Percentiles rank a stretch among this genome's conserved stretches.
phyloP scores from a whole-genome alignment of 768 basidiomycete genomes.

The Podaxis sp. region DNA sequence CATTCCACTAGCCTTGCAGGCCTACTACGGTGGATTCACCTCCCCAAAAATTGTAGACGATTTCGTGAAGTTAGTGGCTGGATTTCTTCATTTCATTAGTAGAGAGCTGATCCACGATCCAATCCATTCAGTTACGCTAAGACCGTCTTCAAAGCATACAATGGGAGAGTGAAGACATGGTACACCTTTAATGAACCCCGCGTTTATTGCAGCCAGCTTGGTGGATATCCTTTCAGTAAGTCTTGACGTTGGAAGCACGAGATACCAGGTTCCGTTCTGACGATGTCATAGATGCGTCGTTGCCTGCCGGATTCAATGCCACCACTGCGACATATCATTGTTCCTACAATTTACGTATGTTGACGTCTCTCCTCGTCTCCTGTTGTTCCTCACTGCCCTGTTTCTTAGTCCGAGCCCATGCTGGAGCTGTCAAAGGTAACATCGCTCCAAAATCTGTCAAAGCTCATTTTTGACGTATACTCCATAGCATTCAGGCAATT shows the following conservation, averaged over 20 bases:
- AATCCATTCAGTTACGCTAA: conserved; percentile 40
- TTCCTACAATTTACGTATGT: conserved; percentile 42
- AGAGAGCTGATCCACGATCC: neutral
- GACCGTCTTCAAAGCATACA: conserved; percentile 48
- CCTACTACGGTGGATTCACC: conserved; percentile 51
- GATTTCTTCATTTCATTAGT: neutral
- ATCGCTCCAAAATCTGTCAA: neutral
- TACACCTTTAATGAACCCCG: conserved; percentile 56
- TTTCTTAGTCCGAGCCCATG: conserved; percentile 44
- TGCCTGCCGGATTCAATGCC: conserved; percentile 42
- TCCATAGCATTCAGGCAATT: conserved; percentile 41
- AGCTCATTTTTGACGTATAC: neutral
- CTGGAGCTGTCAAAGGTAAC: conserved; percentile 47
- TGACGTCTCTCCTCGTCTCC: neutral
- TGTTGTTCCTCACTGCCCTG: neutral
- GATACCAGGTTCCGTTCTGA: too few species aligned
- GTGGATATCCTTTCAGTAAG: conserved; percentile 43
- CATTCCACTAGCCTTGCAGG: conserved; percentile 43
- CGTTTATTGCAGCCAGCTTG: conserved; percentile 39
- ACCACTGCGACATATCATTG: conserved; percentile 47
- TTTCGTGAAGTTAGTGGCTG: conserved; percentile 39
- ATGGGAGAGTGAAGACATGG: conserved; percentile 50
- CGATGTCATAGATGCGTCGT: conserved; percentile 30
- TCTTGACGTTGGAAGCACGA: neutral
- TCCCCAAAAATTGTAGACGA: conserved; percentile 46